Conservation (phyloP, 2,329 filamentous ascomycete genomes). For the Colletotrichum melonis region DNA sequence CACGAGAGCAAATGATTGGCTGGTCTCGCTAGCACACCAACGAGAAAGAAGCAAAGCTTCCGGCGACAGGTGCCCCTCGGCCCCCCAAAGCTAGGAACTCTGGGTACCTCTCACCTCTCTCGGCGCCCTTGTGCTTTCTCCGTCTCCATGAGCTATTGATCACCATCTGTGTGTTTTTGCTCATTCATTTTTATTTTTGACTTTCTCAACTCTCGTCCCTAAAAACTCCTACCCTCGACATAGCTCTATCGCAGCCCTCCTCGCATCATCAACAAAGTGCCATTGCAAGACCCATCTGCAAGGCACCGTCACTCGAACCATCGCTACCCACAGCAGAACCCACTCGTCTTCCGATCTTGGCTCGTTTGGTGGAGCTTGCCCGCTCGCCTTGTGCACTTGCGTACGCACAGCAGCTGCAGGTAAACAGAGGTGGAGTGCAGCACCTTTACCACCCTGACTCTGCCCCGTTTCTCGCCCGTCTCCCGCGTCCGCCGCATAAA, state of each 20-base stretch:
- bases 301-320: slow-evolving; percentile 21
- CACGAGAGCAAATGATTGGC: slow-evolving; percentile 16
- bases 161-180: background rate
- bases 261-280: background rate
- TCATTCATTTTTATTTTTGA: background rate
- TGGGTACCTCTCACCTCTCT: background rate
- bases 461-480: slow-evolving; percentile 31
- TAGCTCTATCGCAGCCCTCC: background rate
- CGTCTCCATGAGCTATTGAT: background rate
- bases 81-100: background rate
- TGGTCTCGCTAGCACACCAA: background rate
- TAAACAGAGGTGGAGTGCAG: slow-evolving; percentile 33
- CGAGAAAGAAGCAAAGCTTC: slow-evolving; percentile 25
- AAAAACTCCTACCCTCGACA: background rate
- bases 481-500: slow-evolving; percentile 34
- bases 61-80: slow-evolving; percentile 1
- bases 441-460: slow-evolving; percentile 14
- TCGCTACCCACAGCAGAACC: slow-evolving; percentile 2
- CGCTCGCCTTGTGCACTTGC: slow-evolving; percentile 23
- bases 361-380: slow-evolving; percentile 29
- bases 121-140: background rate
- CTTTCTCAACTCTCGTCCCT: background rate
- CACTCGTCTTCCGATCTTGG: slow-evolving; percentile 32
- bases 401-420: slow-evolving; percentile 34
- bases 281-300: background rate